Percentiles rank a stretch among this genome's conserved stretches.
phyloP scores from a whole-genome alignment of 441 rosid species.

The Kokia cookei region DNA sequence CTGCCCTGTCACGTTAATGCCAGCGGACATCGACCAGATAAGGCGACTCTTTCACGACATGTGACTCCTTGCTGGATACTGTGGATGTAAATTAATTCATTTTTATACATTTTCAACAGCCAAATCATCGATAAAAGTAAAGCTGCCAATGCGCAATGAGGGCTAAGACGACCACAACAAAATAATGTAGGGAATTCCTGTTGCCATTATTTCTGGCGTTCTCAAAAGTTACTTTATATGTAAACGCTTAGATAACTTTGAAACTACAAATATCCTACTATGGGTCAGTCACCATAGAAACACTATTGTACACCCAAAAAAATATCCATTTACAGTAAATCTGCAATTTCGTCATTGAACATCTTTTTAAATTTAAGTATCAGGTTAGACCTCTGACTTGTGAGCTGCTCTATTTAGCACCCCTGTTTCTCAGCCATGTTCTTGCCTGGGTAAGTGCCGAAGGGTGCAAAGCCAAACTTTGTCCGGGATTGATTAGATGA shows the following conservation, averaged over 20 bases:
- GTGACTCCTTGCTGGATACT: conserved; percentile 19
- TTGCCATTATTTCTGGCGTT: neutral
- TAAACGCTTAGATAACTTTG: neutral
- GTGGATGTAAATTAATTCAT: neutral
- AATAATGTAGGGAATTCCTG: neutral
- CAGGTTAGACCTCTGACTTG: neutral
- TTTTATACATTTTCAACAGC: neutral
- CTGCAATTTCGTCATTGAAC: neutral
- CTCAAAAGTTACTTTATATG: neutral
- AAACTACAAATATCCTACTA: neutral
- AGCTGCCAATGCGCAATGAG: neutral
- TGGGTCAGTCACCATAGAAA: neutral
- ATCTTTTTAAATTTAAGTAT: neutral
- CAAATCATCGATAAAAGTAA: neutral
- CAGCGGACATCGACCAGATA: conserved; percentile 72
- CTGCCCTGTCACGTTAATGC: conserved; percentile 86
- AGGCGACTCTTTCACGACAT: conserved; percentile 91
- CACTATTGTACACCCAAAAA: neutral
- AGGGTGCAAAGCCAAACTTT: neutral
- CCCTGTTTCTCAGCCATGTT: too few species aligned
- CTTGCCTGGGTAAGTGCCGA: neutral
- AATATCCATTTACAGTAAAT: neutral
- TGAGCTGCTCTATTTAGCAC: too few species aligned
- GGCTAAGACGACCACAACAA: neutral
- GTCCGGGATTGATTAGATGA: neutral